A percentile compares a stretch with the other conserved stretches of the same genome.
These are phyloP conservation scores for Colletotrichum australisinense DNA, from an alignment of 2,329 filamentous ascomycete genomes.

Conservation along the genomic window DNA sequence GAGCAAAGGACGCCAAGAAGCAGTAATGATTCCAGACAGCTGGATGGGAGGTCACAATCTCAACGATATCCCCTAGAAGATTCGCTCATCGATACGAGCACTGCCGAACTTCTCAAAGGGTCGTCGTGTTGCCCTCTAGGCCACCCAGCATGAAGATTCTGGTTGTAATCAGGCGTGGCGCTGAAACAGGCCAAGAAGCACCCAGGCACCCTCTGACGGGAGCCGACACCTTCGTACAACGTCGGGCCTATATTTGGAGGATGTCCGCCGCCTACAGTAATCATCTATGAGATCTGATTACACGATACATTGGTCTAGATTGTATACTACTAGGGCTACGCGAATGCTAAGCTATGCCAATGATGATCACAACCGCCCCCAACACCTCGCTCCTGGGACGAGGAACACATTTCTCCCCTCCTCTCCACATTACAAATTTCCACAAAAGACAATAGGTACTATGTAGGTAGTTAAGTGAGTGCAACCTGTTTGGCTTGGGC, in stretches of 20 bases:
- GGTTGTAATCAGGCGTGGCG: neutral
- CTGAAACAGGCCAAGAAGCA: neutral
- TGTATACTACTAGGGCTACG: conserved; percentile 8
- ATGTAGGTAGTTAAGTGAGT: neutral
- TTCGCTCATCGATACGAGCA: no score
- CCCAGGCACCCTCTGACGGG: neutral
- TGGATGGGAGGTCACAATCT: no score
- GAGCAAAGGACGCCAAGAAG: no score
- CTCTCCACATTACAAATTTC: neutral
- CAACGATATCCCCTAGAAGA: no score
- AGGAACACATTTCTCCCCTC: neutral
- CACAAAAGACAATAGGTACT: neutral
- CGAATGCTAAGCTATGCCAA: conserved; percentile 33
- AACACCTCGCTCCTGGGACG: neutral
- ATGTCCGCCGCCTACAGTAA: neutral
- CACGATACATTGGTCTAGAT: conserved; percentile 7
- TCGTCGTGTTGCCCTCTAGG: no score
- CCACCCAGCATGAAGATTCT: neutral
- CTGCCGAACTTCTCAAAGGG: neutral
- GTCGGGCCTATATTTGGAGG: neutral
- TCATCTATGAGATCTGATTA: no score
- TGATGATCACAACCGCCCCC: neutral
- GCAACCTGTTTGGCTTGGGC: neutral
- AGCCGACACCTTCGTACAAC: neutral
- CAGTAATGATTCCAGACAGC: no score